These are phyloP conservation scores for Neoascochyta sp. DNA, from an alignment of 2,329 filamentous ascomycete species.

Conservation along the genomic window DNA sequence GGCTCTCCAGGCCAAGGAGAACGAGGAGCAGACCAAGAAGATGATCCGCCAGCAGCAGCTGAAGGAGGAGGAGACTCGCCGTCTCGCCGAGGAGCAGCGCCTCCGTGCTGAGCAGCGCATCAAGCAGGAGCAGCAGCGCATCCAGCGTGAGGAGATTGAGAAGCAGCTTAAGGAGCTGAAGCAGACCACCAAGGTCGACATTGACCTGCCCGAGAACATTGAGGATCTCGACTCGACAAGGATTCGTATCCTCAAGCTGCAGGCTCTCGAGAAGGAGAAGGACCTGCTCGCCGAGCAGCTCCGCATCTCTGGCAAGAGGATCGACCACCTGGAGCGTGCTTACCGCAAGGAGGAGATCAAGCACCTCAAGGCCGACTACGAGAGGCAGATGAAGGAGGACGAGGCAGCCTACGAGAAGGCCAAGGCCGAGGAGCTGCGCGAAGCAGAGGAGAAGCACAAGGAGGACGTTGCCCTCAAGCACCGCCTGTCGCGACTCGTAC, in stretches of 20 bases:
- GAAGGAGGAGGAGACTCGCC: conserved; percentile 83
- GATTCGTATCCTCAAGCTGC: conserved; percentile 90
- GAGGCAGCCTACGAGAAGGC: conserved; percentile 73
- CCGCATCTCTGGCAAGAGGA: conserved; percentile 86
- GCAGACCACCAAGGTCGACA: conserved; percentile 80
- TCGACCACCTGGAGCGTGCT: conserved; percentile 94
- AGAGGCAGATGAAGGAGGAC: conserved; percentile 74
- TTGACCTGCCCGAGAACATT: conserved; percentile 76
- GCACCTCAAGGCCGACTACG: conserved; percentile 83
- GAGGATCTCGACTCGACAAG: conserved; percentile 59
- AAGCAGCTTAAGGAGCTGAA: conserved; percentile 95
- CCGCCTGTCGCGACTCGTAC: conserved; percentile 78
- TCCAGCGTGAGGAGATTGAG: conserved; percentile 56
- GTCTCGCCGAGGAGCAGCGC: conserved; percentile 86
- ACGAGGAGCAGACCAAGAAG: conserved; percentile 87
- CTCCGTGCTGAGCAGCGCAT: conserved; percentile 89
- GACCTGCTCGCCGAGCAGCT: conserved; percentile 90
- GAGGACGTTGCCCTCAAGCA: conserved; percentile 92
- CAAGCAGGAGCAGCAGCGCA: conserved; percentile 49
- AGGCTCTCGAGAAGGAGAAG: conserved; percentile 96
- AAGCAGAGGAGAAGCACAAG: conserved; percentile 83
- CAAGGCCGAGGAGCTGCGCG: conserved; percentile 73
- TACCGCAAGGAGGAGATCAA: conserved; percentile 94
- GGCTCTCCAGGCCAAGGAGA: conserved; percentile 80
- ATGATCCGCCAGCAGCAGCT: conserved; percentile 81